Evolutionary conservation across 495 filamentous ascomycete species (phyloP), one percentile per base, ranked within the genome.

Genomic region (Bombardia bombarda): DNA sequence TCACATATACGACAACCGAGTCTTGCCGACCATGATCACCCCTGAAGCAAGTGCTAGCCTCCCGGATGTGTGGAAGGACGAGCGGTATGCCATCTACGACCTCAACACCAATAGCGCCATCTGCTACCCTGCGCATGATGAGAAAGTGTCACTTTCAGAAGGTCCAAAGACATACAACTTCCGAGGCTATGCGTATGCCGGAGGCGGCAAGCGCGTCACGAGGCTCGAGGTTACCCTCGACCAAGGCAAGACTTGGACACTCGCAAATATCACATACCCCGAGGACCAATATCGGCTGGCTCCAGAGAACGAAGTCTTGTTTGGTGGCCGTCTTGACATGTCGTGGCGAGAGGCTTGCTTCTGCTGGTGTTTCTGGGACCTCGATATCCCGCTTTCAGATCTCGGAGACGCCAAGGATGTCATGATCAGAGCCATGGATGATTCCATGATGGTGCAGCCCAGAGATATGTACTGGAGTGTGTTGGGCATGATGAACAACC

Each of bases 401-500:
- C 68, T 97, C 17, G 60, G 67, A 34, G 60, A 62, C 4, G 79
- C 84, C 3, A 72, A 78, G 32, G 89, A 90, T 46, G 77, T 96
- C 13, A 67, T 94, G 36, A 83, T 95, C 7, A 73, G 90, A 36
- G 85, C 86, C 3, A 95, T 95, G 86, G 90, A 97, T 55, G 90
- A 97, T 36, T 78, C 83, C 23, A 79, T 97, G 78, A 84, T 81
- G 52, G 68, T 87, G 1, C 89, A 95, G 56, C 90, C 90, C 5
- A 72, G 84, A 45, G 90, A 97, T 52, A 94, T 95, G 84, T 97
- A 97, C 63, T 97, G 90, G 90, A 86, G 78, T 43, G 90, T 95
- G 14, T 66, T 96, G 32, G 90, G 90, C 0, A 97, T 97, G 90
- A 97, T 97, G 90, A 95, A 97, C 58, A 96, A 95, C 55, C 84